Base-by-base conservation (phyloP, 2,329 filamentous ascomycete species). In the Aspergillus candidus region DNA sequence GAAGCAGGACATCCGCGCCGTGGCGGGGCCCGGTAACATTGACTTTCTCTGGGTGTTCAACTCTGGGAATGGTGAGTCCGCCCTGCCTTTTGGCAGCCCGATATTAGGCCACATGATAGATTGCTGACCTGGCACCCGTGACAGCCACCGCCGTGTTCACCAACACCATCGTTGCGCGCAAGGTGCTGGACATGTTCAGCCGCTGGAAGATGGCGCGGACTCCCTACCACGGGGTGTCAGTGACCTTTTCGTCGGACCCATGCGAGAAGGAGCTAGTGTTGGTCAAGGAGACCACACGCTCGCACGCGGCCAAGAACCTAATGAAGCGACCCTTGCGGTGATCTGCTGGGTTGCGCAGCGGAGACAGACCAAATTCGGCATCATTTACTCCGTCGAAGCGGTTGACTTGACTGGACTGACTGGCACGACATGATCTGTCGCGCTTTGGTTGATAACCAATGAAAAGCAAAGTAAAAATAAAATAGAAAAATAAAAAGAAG, bases 1-100 rank as follows among this genome's bases (percentile, higher is more conserved):
- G 57, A 58, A 56, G 41, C 58, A 58, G 15, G 65, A 68, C 43
- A 55, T 70, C 17, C 56, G 57, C 13, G 46, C 59, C 27, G 51
- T 69, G 27, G 60, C 53, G 8, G 67, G 66, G 7, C 40, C 52
- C 5, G 58, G 59, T 18, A 66, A 66, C 39, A 57, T 70, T 41
- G 68, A 70, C 41, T 60, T 69, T 43, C 52, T 67, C 12, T 70
- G 66, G 63, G 56, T 67, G 5, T 70, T 69, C 49, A 71, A 71
- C 43, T 59, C 61, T 43, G 68, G 68, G 6, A 71, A 71, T 41
- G 68, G 67, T 70, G 55, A 55, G 66, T 55, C 8, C n/a, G n/a
- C n/a, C 6, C 7, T 4, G 18, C 22, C 22, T 10, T 8, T 7
- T 27, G 2, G 22, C 22, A 7, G 4, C 22, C 6, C 22, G 2